A percentile compares a stretch with the other conserved stretches of the same genome.
These are phyloP conservation scores for Backusella westeae DNA, from an alignment of 192 early-diverging fungal species.

Conservation along the genomic window DNA sequence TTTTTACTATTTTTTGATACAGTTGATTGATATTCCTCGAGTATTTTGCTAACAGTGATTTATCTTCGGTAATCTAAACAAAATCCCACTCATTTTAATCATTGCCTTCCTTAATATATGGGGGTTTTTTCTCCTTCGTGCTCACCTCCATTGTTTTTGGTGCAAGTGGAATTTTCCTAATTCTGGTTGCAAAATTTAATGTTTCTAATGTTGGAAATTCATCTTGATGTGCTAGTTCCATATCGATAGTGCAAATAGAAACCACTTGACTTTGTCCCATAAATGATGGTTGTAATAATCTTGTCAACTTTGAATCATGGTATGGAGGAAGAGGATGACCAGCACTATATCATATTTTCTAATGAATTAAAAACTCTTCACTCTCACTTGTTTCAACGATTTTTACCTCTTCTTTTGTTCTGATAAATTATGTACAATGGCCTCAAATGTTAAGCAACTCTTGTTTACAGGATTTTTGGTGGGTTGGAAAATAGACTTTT, in stretches of 20 bases:
- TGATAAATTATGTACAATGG: constrained; percentile 18
- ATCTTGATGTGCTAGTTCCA: constrained; percentile 3
- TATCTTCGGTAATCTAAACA: constrained; percentile 5
- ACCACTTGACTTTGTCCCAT: not conserved
- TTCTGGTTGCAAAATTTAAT: constrained; percentile 7
- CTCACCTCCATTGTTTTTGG: constrained; percentile 1
- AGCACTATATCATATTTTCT: not conserved
- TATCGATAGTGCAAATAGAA: constrained; percentile 10
- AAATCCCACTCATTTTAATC: not conserved
- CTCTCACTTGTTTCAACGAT: not conserved
- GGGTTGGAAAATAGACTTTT: constrained; percentile 3
- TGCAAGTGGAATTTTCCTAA: not conserved
- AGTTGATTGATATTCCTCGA: not conserved
- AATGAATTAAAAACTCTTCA: not conserved
- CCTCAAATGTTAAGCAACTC: constrained; percentile 9
- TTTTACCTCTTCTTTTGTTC: constrained; percentile 6
- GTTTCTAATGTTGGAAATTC: constrained; percentile 11
- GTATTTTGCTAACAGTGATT: not conserved
- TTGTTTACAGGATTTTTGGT: constrained; percentile 10
- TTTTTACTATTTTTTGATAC: not conserved
- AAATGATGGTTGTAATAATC: constrained; percentile 9
- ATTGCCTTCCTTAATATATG: not conserved
- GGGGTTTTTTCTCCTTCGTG: not conserved
- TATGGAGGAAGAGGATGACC: constrained; percentile 14
- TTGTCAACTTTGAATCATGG: constrained; percentile 9